phyloP scores from a whole-genome alignment of 2,329 filamentous ascomycete species.

The Dactylellina sp. region DNA sequence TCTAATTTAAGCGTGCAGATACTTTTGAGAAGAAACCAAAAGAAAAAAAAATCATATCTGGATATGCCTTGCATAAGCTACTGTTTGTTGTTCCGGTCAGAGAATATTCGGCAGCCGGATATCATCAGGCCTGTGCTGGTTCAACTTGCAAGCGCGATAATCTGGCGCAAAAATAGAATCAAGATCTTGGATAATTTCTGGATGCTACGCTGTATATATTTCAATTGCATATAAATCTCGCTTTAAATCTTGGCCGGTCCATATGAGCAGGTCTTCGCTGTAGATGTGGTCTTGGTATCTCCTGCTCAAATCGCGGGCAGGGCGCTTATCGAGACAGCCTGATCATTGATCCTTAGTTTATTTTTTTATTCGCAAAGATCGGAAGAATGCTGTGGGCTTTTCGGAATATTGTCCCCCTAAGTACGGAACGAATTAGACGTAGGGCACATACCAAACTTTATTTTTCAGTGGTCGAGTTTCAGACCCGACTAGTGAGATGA shows the following conservation, averaged over 20 bases:
- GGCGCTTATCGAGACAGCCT: slow-evolving; percentile 46
- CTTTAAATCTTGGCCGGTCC: slow-evolving; percentile 16
- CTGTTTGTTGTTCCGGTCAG: no score
- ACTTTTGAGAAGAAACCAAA: background rate
- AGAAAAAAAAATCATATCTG: no score
- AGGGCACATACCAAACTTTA: slow-evolving; percentile 9
- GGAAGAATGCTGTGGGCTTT: slow-evolving; percentile 14
- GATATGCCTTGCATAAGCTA: no score
- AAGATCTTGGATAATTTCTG: no score
- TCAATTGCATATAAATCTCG: background rate
- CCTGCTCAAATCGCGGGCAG: background rate
- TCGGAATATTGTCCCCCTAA: slow-evolving; percentile 31
- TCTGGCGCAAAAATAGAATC: slow-evolving; percentile 8
- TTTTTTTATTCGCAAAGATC: background rate
- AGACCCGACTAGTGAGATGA: slow-evolving; percentile 19
- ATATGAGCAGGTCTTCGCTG: slow-evolving; percentile 20
- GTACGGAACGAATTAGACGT: slow-evolving; percentile 16
- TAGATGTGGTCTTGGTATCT: slow-evolving; percentile 11
- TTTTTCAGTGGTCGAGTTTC: slow-evolving; percentile 28
- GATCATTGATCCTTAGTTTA: background rate
- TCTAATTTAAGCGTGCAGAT: background rate
- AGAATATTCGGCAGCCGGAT: background rate
- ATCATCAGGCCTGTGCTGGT: no score
- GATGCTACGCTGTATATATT: no score
- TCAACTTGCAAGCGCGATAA: slow-evolving; percentile 8